Evolutionary conservation across 1,284 basidiomycete genomes (phyloP).

Genomic region (Ceratobasidium sp.): DNA sequence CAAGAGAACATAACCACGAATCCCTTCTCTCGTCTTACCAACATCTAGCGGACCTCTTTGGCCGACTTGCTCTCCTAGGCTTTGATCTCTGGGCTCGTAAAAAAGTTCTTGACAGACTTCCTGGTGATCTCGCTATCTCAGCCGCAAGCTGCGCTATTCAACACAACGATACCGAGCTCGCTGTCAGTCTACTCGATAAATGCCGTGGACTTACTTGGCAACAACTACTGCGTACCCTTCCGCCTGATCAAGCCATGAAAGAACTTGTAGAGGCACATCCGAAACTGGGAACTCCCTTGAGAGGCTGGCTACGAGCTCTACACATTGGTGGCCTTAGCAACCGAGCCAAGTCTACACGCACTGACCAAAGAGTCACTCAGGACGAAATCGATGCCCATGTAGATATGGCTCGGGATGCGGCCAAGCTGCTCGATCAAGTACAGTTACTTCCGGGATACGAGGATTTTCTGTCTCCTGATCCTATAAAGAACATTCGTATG

Average conservation of each 20-base stretch:
- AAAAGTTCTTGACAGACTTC: constrained; percentile 3
- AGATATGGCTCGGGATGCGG: neutral
- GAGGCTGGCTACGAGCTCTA: constrained; percentile 23
- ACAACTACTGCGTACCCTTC: constrained; percentile 19
- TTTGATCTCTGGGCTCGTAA: constrained; percentile 30
- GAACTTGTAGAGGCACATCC: constrained; percentile 6
- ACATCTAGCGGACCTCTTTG: neutral
- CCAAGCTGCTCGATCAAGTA: neutral
- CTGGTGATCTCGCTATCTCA: constrained; percentile 12
- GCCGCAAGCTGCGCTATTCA: constrained; percentile 16
- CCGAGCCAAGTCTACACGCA: neutral
- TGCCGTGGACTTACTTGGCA: constrained; percentile 24
- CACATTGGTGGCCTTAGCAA: constrained; percentile 6
- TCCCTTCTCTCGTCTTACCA: constrained; percentile 2
- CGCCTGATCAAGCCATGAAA: neutral
- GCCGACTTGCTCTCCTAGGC: constrained; percentile 7
- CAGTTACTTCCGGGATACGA: constrained; percentile 7
- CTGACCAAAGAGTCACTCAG: neutral
- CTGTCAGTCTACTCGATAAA: constrained; percentile 20
- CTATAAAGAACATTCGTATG: neutral
- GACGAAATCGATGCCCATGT: constrained; percentile 13
- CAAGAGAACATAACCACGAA: constrained; percentile 18
- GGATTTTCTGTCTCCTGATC: constrained; percentile 18
- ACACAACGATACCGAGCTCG: neutral
- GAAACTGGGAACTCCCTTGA: neutral